Conservation (phyloP, 176 grass and related monocot genomes). For the Carex littledalei region DNA sequence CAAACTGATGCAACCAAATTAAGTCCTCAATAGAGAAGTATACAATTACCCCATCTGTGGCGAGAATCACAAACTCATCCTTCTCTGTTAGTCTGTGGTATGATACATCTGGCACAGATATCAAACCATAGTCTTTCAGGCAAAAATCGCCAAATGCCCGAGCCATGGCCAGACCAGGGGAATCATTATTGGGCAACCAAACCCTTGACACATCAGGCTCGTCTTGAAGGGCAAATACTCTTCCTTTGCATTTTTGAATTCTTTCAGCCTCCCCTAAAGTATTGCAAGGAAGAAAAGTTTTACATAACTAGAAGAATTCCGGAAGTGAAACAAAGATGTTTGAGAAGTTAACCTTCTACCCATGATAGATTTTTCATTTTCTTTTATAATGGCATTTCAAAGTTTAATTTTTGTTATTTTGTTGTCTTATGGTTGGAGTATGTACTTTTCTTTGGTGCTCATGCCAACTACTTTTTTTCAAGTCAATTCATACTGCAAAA, state of each 20-base stretch:
- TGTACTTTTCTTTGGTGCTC: not conserved
- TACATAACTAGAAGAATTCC: not conserved
- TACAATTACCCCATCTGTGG: conserved; percentile 66
- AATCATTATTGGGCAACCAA: conserved; percentile 76
- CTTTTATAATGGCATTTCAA: not conserved
- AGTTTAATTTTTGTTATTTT: not conserved
- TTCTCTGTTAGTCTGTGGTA: conserved; percentile 44
- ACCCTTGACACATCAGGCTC: conserved; percentile 76
- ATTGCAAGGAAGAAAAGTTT: not conserved
- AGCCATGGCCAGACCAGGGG: conserved; percentile 86
- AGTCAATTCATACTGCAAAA: not conserved
- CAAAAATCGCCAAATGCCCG: conserved; percentile 91
- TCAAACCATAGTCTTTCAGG: conserved; percentile 80
- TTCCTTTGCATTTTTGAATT: conserved; percentile 61
- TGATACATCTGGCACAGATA: conserved; percentile 68
- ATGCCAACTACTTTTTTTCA: not conserved
- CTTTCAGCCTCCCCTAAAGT: conserved; percentile 66
- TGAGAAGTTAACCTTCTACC: not conserved
- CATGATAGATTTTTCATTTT: not conserved
- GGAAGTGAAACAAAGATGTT: not conserved
- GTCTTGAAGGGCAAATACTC: conserved; percentile 84
- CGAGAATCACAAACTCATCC: conserved; percentile 78
- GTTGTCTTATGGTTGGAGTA: not conserved
- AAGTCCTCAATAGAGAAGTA: not conserved
- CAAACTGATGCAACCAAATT: not conserved